Evolutionary conservation across 2,329 filamentous ascomycete species (phyloP).

Genomic region (Sporothrix humicola): DNA sequence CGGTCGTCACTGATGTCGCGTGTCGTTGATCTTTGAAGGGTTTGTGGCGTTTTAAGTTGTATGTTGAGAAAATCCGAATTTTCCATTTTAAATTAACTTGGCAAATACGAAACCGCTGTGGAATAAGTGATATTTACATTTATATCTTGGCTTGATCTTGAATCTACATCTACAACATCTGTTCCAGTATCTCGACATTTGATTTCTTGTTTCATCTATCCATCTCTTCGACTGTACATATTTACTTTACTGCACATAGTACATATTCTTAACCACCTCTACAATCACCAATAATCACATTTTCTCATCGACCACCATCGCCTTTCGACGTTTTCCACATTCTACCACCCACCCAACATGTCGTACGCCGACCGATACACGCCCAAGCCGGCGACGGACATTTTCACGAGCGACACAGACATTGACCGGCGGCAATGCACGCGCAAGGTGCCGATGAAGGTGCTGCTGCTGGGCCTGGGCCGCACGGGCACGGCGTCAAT

Average conservation of each 20-base stretch:
- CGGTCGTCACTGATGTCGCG: slow-evolving; percentile 1
- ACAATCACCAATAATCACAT: background rate
- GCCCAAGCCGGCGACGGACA: slow-evolving; percentile 58
- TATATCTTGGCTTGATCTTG: background rate
- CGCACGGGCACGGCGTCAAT: slow-evolving; percentile 74
- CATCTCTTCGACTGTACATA: background rate
- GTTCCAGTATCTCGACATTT: background rate
- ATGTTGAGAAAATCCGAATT: background rate
- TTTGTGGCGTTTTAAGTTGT: background rate
- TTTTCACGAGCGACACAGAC: slow-evolving; percentile 69
- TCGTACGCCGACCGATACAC: slow-evolving; percentile 32
- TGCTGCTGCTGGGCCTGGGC: slow-evolving; percentile 71
- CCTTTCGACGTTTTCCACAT: background rate
- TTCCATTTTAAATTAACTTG: slow-evolving; percentile 3
- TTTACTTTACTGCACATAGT: background rate
- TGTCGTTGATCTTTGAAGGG: background rate
- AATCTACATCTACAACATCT: background rate
- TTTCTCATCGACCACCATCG: background rate
- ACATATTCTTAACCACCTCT: too few species aligned
- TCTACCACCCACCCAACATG: background rate
- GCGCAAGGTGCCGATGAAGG: slow-evolving; percentile 73
- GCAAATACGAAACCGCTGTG: background rate
- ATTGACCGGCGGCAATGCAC: slow-evolving; percentile 70
- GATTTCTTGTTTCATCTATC: background rate
- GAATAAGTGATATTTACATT: background rate